Base-by-base conservation (phyloP, 2,329 filamentous ascomycete genomes). In the Aspergillus intermedius region DNA sequence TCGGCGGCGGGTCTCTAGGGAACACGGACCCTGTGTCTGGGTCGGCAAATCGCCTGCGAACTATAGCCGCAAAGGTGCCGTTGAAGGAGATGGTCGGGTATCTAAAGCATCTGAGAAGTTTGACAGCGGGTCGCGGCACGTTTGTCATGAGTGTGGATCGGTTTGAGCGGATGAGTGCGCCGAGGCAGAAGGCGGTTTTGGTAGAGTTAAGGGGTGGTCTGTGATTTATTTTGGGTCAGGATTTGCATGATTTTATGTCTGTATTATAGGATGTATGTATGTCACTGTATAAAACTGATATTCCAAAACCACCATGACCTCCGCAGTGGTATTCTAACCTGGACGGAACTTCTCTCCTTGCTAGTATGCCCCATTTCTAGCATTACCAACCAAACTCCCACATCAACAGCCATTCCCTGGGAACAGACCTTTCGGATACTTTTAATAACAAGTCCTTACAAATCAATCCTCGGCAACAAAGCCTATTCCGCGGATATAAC, bases 21-120 rank as follows among this genome's bases (percentile, higher is more conserved):
- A 17, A 17, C 15, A n/a, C 15, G 34, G 15, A 17, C n/a, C 34
- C 34, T 17, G 49, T 42, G 9, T 50, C 67, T 51, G 34, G 57
- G 51, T 66, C 59, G 13, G 55, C 64, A 2, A 68, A 68, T 40
- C 68, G 77, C 28, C 80, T 82, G 49, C 68, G 78, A 48, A 77
- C 85, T 44, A 88, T 98, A 57, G 83, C 86, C 9, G 93, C 91
- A 19, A 83, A 87, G 60, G 91, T 97, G 23, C 93, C 93, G 28
- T 76, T 97, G 60, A 94, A 93, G 71, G 91, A 97, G 70, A 96
- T 97, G 88, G 84, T 97, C 32, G 88, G 91, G 39, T 98, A 97
- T 68, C 76, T 97, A 58, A 88, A 89, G 65, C 88, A 94, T 64
- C 71, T 98, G 54, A 77, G 93, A 46, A 91, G 88, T 69, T 78